Evolutionary conservation across 2,329 filamentous ascomycete species (phyloP).

Genomic region (Colletotrichum scovillei): DNA sequence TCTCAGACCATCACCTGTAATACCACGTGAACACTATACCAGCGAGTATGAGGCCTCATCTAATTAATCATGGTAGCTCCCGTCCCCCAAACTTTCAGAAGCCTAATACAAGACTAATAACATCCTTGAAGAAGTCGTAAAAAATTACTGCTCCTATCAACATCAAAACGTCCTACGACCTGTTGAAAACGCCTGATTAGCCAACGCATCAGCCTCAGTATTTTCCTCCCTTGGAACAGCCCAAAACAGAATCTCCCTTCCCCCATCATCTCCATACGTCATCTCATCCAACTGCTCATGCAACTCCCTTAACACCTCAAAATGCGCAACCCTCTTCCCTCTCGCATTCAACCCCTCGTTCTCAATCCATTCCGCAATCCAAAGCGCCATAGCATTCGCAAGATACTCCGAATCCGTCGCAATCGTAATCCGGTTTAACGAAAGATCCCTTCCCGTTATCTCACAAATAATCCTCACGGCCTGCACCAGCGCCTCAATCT

Average conservation of each 20-base stretch:
- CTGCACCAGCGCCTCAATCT: slow-evolving; percentile 38
- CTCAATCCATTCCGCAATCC: slow-evolving; percentile 36
- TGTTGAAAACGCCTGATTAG: slow-evolving; percentile 11
- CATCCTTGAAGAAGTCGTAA: no score
- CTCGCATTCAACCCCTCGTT: slow-evolving; percentile 16
- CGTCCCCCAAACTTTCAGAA: no score
- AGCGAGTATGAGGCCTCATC: no score
- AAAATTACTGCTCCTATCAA: no score
- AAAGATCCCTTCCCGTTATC: background rate
- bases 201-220: slow-evolving; percentile 33
- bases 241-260: slow-evolving; percentile 37
- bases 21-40: no score
- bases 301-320: slow-evolving; percentile 24
- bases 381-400: slow-evolving; percentile 33
- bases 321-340: slow-evolving; percentile 26
- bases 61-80: no score
- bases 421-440: slow-evolving; percentile 28
- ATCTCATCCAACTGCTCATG: slow-evolving; percentile 33
- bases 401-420: slow-evolving; percentile 37
- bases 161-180: background rate
- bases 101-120: no score
- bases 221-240: slow-evolving; percentile 33
- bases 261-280: slow-evolving; percentile 31
- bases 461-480: slow-evolving; percentile 28
- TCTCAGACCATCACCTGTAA: no score